Evolutionary conservation across 768 basidiomycete species (phyloP), one percentile per base, ranked within the genome.

Genomic region (Punctularia strigosozonata): DNA sequence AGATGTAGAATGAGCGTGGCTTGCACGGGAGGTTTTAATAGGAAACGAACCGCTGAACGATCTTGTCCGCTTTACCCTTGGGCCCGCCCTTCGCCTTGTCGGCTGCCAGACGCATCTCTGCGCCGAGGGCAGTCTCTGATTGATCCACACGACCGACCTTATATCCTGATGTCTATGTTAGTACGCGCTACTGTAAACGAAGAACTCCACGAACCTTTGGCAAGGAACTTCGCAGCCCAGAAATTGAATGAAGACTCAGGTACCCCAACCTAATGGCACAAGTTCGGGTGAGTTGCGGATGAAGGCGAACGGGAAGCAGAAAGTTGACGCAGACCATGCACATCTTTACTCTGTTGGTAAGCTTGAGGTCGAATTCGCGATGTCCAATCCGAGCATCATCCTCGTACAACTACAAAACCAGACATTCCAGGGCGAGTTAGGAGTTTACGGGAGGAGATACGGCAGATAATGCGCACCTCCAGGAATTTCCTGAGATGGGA

Each of bases 101-200:
- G 6, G 77, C 80, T 17, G 87, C 86, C 43, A 84, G 58, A 21
- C 94, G 81, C 86, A 98, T 94, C 58, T 98, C 94, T 17, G 88
- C 89, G 18, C 94, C 95, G 8, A 99, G 78, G 0, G 91, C 91
- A 0, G 95, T 99, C 63, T 99, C 95, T 1, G 82, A 77, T 58
- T 99, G 95, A 52, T 97, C 94, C 14, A 99, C 95, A 10, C 87
- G 80, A 5, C 95, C 95, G 38, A 99, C 88, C 59, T 92, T 92
- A 62, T 91, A 84, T 0, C 88, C 86, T 83, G 10, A 30, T 30
- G 28, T 30, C 10, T 10, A 10, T 10, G 10, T 30, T 30, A 15
- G 10, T 10, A 30, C 15, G 28, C 10, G 28, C 28, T 10, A 30
- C 10, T 10, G 10, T 10, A 30, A 15, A 30, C 15, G 28, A 5